These are phyloP conservation scores for Yamadazyma dendronema DNA, from an alignment of 1,139 yeast species.

Conservation along the genomic window DNA sequence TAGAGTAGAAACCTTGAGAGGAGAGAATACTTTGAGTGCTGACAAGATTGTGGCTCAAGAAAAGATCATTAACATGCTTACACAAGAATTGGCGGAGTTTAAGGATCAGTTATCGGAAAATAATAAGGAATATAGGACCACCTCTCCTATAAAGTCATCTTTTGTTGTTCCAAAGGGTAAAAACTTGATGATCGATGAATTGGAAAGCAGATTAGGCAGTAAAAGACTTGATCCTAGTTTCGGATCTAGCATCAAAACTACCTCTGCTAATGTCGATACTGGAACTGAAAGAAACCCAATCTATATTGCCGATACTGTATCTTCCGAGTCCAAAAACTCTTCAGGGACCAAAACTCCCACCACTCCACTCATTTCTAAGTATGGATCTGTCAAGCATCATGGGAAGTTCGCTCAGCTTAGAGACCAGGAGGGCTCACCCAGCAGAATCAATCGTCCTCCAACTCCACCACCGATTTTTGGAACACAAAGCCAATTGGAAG, in stretches of 20 bases:
- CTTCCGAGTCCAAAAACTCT: neutral
- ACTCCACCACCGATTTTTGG: constrained; percentile 19
- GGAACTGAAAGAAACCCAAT: constrained; percentile 4
- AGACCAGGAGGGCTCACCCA: neutral
- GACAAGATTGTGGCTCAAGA: constrained; percentile 28
- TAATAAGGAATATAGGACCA: constrained; percentile 1
- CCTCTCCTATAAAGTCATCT: constrained; percentile 10
- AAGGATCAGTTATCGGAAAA: constrained; percentile 1
- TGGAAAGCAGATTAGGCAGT: constrained; percentile 11
- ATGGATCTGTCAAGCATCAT: neutral
- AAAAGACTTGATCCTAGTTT: no score
- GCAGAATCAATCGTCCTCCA: constrained; percentile 15
- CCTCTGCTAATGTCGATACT: neutral
- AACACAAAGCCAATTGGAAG: neutral
- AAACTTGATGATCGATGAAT: constrained; percentile 16
- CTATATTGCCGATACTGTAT: constrained; percentile 1
- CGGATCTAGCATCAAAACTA: neutral
- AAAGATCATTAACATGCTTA: constrained; percentile 26
- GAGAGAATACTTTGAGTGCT: constrained; percentile 16
- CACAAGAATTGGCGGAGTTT: constrained; percentile 14
- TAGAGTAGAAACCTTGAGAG: constrained; percentile 12
- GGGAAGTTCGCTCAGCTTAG: constrained; percentile 4
- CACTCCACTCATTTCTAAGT: neutral
- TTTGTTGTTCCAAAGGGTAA: constrained; percentile 9
- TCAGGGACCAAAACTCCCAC: no score